These are phyloP conservation scores for Rubia peregrina DNA, from an alignment of 305 asterid genomes.

Conservation along the genomic window DNA sequence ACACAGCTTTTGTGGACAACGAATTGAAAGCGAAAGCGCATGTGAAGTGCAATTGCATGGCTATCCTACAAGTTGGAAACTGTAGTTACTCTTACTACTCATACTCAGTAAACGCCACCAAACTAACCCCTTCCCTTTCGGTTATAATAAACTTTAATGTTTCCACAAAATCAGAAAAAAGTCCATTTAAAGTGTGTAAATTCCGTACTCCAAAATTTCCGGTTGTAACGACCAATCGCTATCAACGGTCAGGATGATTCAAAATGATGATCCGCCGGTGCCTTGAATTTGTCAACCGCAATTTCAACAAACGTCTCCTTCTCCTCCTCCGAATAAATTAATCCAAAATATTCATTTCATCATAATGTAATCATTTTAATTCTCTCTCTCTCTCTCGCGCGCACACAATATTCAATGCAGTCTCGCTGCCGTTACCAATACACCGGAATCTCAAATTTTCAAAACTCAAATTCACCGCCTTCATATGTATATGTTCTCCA, in stretches of 20 bases:
- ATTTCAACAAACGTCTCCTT: not conserved
- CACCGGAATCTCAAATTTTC: slow-evolving; percentile 6
- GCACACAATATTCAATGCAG: slow-evolving; percentile 1
- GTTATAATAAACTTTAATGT: not conserved
- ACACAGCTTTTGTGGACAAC: slow-evolving; percentile 13
- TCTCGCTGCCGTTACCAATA: slow-evolving; percentile 9
- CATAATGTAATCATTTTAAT: not conserved
- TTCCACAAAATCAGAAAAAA: not conserved
- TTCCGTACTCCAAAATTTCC: not conserved
- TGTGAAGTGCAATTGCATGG: not conserved
- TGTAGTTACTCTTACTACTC: too few relatives aligned
- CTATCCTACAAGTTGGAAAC: slow-evolving; percentile 1
- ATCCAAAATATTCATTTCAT: not conserved
- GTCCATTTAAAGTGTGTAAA: not conserved
- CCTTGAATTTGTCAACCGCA: slow-evolving; percentile 9
- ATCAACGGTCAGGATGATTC: slow-evolving; percentile 9
- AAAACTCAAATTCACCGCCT: not conserved
- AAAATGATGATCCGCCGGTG: not conserved
- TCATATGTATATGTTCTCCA: not conserved
- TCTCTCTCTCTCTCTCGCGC: not conserved
- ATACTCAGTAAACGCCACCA: not conserved
- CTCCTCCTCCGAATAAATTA: not conserved
- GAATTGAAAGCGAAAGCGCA: slow-evolving; percentile 11
- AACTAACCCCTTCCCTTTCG: not conserved
- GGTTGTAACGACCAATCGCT: not conserved